Evolutionary conservation across 1,139 yeast genomes (phyloP).

Genomic region (Yamadazyma songkhlaensis): DNA sequence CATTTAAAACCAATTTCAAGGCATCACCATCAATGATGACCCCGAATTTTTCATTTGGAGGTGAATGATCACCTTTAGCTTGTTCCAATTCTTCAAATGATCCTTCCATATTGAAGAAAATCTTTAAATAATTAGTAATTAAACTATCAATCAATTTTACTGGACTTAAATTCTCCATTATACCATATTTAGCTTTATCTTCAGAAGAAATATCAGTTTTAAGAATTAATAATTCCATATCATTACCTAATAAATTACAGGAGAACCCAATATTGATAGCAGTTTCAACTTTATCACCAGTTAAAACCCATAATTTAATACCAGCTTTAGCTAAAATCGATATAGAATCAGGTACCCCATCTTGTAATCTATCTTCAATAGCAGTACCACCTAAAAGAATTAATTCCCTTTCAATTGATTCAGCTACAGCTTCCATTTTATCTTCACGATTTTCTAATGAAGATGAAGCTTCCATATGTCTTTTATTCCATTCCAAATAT

Average conservation of each 20-base stretch:
- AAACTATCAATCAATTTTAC: conserved; percentile 43
- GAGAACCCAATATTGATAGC: conserved; percentile 53
- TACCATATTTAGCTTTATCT: conserved; percentile 24
- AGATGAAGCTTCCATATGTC: conserved; percentile 42
- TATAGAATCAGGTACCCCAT: conserved; percentile 51
- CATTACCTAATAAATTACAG: conserved; percentile 48
- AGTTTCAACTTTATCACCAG: conserved; percentile 52
- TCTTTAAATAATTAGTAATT: conserved; percentile 57
- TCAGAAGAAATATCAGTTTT: conserved; percentile 31
- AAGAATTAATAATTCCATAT: conserved; percentile 44
- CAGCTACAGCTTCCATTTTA: conserved; percentile 46
- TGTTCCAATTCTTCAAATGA: conserved; percentile 52
- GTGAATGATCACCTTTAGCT: conserved; percentile 70
- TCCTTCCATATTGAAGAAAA: conserved; percentile 65
- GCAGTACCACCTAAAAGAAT: conserved; percentile 50
- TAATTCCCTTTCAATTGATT: conserved; percentile 45
- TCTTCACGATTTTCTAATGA: conserved; percentile 43
- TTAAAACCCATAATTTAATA: conserved; percentile 49
- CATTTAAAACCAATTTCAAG: conserved; percentile 64
- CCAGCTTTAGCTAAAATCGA: conserved; percentile 46
- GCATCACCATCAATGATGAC: conserved; percentile 94
- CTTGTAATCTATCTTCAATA: conserved; percentile 49
- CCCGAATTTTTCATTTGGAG: conserved; percentile 77
- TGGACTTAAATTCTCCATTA: conserved; percentile 19
- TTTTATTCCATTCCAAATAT: conserved; percentile 41